Evolutionary conservation across 148 eudicot species (phyloP).

Genomic region (Rhododendron kiyosumense): DNA sequence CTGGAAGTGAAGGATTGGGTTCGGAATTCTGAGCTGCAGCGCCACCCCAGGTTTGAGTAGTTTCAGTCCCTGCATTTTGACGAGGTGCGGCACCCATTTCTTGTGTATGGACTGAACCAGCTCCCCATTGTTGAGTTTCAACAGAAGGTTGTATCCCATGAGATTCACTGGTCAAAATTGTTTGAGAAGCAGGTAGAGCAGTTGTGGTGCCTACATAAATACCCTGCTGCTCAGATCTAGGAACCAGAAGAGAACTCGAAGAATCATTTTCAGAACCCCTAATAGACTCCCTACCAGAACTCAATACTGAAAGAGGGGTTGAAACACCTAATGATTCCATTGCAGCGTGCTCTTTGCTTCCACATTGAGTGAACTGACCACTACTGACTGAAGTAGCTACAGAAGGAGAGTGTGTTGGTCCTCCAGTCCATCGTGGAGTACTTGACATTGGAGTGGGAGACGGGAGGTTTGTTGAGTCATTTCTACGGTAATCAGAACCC

Average conservation of each 20-base stretch:
- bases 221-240: slow-evolving; percentile 15
- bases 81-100: slow-evolving; percentile 9
- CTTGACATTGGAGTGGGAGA: slow-evolving; percentile 69
- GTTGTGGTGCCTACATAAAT: slow-evolving; percentile 15
- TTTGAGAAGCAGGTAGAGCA: slow-evolving; percentile 30
- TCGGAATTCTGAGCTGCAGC: slow-evolving; percentile 24
- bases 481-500: slow-evolving; percentile 26
- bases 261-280: slow-evolving; percentile 15
- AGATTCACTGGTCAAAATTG: slow-evolving; percentile 21
- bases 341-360: slow-evolving; percentile 31
- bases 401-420: slow-evolving; percentile 44
- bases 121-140: slow-evolving; percentile 36
- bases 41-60: slow-evolving; percentile 28
- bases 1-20: slow-evolving; percentile 26
- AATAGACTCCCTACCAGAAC: slow-evolving; percentile 10
- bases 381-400: slow-evolving; percentile 23
- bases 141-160: slow-evolving; percentile 32
- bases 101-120: slow-evolving; percentile 3
- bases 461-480: slow-evolving; percentile 48
- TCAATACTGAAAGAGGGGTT: slow-evolving; percentile 22
- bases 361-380: slow-evolving; percentile 15
- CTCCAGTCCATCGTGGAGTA: slow-evolving; percentile 31
- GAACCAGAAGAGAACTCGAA: slow-evolving; percentile 13
- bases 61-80: background rate
- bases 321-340: slow-evolving; percentile 13